phyloP scores from a whole-genome alignment of 345 rosid species.

The Syzygium aromaticum region DNA sequence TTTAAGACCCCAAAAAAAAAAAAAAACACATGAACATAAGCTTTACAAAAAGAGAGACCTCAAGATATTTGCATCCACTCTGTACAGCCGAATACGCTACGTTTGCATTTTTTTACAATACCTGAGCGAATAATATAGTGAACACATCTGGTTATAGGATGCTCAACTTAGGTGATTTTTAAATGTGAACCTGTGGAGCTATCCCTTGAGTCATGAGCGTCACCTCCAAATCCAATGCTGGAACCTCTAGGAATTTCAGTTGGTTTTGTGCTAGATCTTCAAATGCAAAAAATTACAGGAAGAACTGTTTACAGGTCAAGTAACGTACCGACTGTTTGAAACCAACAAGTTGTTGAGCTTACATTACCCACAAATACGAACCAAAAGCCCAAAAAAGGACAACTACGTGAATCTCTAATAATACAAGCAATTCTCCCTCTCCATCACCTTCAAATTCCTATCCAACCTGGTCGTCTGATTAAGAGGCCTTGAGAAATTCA shows the following conservation, averaged over 20 bases:
- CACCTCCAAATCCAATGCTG: not conserved
- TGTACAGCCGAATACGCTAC: not conserved
- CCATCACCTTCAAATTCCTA: conserved; percentile 13
- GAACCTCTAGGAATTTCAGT: not conserved
- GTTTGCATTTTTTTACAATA: not conserved
- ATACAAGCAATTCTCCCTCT: conserved; percentile 6
- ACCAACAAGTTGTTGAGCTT: conserved; percentile 61
- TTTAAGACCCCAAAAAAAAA: not conserved
- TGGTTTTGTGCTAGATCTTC: not conserved
- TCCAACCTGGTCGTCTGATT: conserved; percentile 31
- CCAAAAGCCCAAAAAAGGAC: not conserved
- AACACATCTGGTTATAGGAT: not conserved
- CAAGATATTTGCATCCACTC: not conserved
- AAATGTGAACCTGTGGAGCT: not conserved
- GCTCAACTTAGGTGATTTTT: not conserved
- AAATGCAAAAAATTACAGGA: not conserved
- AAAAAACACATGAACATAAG: not conserved
- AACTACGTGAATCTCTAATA: conserved; percentile 7
- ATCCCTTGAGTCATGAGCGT: not conserved
- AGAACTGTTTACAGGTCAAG: not conserved
- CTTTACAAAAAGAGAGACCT: not conserved
- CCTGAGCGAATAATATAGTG: not conserved
- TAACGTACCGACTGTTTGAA: not conserved
- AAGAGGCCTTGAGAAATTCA: conserved; percentile 42
- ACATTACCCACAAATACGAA: not conserved